phyloP scores from a whole-genome alignment of 768 basidiomycete genomes.

The Phylloporus arenicola region DNA sequence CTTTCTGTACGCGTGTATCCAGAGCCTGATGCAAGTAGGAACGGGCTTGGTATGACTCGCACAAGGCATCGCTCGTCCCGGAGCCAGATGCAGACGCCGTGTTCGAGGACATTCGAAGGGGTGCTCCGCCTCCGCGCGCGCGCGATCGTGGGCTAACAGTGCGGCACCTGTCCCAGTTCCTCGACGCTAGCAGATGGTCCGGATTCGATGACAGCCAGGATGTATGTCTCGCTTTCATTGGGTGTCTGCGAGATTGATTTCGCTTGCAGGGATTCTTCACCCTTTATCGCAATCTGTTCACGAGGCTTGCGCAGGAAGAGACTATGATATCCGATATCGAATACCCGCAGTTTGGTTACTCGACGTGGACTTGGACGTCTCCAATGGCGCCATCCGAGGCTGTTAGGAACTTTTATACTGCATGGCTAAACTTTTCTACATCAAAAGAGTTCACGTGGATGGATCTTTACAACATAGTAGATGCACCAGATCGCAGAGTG shows the following conservation, averaged over 20 bases:
- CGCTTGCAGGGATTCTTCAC: constrained; percentile 75
- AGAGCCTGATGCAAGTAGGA: constrained; percentile 57
- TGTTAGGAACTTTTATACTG: constrained; percentile 72
- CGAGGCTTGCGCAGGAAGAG: constrained; percentile 80
- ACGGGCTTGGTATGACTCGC: constrained; percentile 96
- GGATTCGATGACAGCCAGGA: constrained; percentile 58
- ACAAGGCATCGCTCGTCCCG: constrained; percentile 72
- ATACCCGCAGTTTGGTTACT: constrained; percentile 82
- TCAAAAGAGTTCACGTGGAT: constrained; percentile 86
- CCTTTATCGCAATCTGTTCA: constrained; percentile 83
- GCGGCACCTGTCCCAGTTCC: constrained; percentile 78
- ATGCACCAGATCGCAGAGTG: constrained; percentile 83
- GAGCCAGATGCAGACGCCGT: constrained; percentile 81
- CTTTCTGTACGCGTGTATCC: neutral
- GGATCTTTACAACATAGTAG: constrained; percentile 75
- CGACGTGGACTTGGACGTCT: constrained; percentile 67
- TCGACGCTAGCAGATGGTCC: constrained; percentile 66
- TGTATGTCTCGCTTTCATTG: constrained; percentile 35
- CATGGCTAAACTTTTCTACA: constrained; percentile 84
- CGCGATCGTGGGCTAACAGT: constrained; percentile 73
- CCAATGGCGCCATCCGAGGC: constrained; percentile 42
- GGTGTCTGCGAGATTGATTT: neutral
- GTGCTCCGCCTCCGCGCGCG: constrained; percentile 48
- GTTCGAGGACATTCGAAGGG: constrained; percentile 79
- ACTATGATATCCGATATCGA: constrained; percentile 34